Evolutionary conservation across 2,329 filamentous ascomycete genomes (phyloP).

Genomic region (Erysiphe pulchra): DNA sequence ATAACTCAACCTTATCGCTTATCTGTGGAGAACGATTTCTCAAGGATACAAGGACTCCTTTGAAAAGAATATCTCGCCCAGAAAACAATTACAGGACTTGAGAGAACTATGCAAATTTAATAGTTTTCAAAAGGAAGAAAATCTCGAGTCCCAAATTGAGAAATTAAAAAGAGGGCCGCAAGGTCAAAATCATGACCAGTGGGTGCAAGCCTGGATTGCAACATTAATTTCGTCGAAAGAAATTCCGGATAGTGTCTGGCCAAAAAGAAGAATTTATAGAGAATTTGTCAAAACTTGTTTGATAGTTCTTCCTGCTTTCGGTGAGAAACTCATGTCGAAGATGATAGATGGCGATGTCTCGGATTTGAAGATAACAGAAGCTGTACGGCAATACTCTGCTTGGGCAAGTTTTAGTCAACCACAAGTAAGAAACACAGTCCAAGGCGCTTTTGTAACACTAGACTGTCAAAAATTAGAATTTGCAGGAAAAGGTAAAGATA

Average conservation of each 20-base stretch:
- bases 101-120: neutral
- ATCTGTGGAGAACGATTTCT: neutral
- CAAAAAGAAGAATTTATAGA: neutral
- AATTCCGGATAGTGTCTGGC: neutral
- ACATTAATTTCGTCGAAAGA: neutral
- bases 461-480: neutral
- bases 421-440: neutral
- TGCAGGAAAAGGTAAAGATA: neutral
- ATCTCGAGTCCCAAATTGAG: neutral
- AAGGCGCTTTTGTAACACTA: neutral
- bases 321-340: neutral
- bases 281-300: neutral
- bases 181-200: neutral
- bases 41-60: conserved; percentile 1
- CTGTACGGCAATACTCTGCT: neutral
- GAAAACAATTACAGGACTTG: neutral
- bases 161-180: neutral
- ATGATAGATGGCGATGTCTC: neutral
- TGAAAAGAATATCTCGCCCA: neutral
- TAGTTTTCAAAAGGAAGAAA: neutral
- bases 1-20: neutral
- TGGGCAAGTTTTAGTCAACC: neutral
- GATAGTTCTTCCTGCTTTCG: neutral
- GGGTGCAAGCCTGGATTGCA: neutral
- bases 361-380: neutral